These are phyloP conservation scores for Coffea eugenioides DNA, from an alignment of 257 asterid species.

Conservation along the genomic window DNA sequence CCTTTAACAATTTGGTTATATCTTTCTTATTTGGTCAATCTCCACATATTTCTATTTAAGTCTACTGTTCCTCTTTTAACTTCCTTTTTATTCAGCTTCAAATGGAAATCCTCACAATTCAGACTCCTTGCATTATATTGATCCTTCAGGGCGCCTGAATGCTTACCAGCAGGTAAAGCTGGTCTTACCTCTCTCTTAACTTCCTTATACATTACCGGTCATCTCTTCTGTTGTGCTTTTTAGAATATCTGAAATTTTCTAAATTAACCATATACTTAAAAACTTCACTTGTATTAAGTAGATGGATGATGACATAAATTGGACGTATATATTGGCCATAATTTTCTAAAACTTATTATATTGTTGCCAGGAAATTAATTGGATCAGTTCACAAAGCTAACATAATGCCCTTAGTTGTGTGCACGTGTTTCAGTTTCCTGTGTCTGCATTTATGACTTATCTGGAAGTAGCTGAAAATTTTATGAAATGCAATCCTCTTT, in stretches of 20 bases:
- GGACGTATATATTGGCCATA: background rate
- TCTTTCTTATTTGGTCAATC: background rate
- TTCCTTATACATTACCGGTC: background rate
- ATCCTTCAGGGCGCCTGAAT: constrained; percentile 58
- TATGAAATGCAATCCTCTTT: background rate
- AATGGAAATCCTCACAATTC: constrained; percentile 62
- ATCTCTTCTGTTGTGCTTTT: constrained; percentile 9
- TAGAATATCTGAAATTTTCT: constrained; percentile 5
- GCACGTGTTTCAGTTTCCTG: background rate
- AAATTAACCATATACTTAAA: background rate
- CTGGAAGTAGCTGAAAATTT: background rate
- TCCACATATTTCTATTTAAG: constrained; percentile 1
- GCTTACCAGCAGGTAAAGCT: constrained; percentile 71
- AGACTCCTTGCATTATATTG: constrained; percentile 63
- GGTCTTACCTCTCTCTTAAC: background rate
- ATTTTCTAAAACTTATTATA: background rate
- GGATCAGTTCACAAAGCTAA: background rate
- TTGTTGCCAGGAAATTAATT: background rate
- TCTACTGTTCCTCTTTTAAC: constrained; percentile 10
- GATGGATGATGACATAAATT: background rate
- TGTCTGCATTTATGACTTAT: background rate
- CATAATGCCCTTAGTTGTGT: background rate
- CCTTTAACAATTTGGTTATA: background rate
- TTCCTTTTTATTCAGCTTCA: constrained; percentile 45
- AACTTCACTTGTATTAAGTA: background rate